A percentile compares a stretch with the other conserved stretches of the same genome.
Evolutionary conservation across 805 yeast genomes (phyloP).

Genomic region (Suhomyces pyralidae): DNA sequence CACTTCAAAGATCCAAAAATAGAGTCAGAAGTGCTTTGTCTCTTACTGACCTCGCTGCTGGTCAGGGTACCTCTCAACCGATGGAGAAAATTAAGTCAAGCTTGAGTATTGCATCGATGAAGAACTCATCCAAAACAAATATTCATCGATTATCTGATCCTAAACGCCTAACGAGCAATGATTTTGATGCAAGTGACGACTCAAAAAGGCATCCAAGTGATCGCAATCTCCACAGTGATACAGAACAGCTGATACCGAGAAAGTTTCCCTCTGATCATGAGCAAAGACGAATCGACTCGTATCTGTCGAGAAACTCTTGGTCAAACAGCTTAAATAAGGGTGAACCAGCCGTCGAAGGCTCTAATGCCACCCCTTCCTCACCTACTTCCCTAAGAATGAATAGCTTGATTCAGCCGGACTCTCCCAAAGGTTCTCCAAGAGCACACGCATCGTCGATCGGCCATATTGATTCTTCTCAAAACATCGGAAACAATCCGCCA

Average conservation of each 20-base stretch:
- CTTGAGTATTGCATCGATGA: conserved; percentile 31
- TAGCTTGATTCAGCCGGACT: background rate
- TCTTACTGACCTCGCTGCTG: conserved; percentile 27
- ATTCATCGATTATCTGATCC: conserved; percentile 4
- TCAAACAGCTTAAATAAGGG: conserved; percentile 1
- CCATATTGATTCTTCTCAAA: background rate
- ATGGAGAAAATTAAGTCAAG: conserved; percentile 37
- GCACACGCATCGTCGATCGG: background rate
- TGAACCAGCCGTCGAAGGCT: background rate
- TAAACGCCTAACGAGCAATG: conserved; percentile 1
- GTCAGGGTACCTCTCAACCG: conserved; percentile 26
- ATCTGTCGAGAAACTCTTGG: conserved; percentile 12
- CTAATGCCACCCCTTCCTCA: background rate
- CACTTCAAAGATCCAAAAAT: conserved; percentile 28
- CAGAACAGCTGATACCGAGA: conserved; percentile 3
- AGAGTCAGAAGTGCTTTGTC: conserved; percentile 38
- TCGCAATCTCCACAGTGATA: background rate
- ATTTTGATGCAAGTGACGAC: background rate
- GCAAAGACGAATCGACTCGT: conserved; percentile 9
- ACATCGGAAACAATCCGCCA: background rate
- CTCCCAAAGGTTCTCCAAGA: background rate
- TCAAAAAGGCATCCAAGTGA: background rate
- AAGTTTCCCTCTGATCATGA: conserved; percentile 3
- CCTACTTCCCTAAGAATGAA: conserved; percentile 7
- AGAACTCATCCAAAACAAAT: conserved; percentile 9